Evolutionary conservation across 768 basidiomycete genomes (phyloP), one percentile per base, ranked within the genome.

Genomic region (Russula sp.): DNA sequence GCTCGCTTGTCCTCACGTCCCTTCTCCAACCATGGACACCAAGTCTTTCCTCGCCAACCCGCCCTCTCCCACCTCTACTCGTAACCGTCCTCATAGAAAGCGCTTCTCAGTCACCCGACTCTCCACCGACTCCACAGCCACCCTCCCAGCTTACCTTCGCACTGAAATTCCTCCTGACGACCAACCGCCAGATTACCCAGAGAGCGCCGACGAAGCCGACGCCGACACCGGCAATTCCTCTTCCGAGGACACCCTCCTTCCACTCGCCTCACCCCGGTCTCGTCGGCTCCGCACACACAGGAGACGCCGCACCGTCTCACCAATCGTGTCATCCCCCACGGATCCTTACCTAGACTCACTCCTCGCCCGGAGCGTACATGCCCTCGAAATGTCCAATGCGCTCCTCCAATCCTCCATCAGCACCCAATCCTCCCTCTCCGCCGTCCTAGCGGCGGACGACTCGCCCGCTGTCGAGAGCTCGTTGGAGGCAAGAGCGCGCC

Each of bases 351-450:
- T 92, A 30, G 92, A 93, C 74, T 81, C 86, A n/a, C 78, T 93
- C 18, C 80, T 93, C 1, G 89, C 85, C 63, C 84, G 91, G 66
- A 91, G 89, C 67, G 89, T 93, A 16, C 85, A 91, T 74, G 91
- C 91, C 1, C 79, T 94, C 10, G 92, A 93, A 72, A 86, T 92
- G 80, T 93, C 91, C 5, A 93, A 93, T 63, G 81, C 85, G 3
- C 77, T 93, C 13, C 77, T 94, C 52, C 86, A 90, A 71, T 85
- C 84, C 14, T 88, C 88, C 24, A 86, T 92, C 69, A 82, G 86
- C 46, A 86, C 90, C 0, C 86, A 88, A 66, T 79, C 85, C 14
- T 83, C 77, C 38, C 76, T 81, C 42, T 79, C 79, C 38, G 75
- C 79, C 3, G 75, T 86, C 46, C 73, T 87, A 34, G 78, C 80